These are phyloP conservation scores for Leonotis leonurus DNA, from an alignment of 257 asterid genomes.

Conservation along the genomic window DNA sequence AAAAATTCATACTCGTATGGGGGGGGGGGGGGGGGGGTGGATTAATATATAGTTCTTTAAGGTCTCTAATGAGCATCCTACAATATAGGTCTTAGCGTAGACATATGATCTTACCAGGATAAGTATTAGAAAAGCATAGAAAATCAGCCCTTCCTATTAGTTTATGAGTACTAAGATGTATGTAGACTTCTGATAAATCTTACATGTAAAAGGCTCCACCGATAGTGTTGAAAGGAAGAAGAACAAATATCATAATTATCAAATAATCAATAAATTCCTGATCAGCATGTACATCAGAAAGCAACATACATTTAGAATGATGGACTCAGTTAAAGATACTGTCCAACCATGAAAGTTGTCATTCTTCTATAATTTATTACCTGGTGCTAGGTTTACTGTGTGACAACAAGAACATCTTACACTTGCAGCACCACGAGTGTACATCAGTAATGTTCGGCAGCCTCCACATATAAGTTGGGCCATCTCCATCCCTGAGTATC, in stretches of 20 bases:
- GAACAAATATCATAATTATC: not conserved
- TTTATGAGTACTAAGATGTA: not conserved
- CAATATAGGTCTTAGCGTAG: not conserved
- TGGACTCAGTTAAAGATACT: not conserved
- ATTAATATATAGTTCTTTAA: not conserved
- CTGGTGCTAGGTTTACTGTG: constrained; percentile 85
- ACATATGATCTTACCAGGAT: not conserved
- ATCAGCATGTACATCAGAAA: not conserved
- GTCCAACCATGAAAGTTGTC: not conserved
- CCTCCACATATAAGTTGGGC: constrained; percentile 92
- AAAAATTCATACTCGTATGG: too few species aligned
- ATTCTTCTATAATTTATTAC: constrained; percentile 25
- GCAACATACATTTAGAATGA: not conserved
- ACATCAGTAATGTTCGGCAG: constrained; percentile 74
- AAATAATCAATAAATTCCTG: not conserved
- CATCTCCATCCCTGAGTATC: constrained; percentile 69
- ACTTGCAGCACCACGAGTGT: constrained; percentile 80
- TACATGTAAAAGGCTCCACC: not conserved
- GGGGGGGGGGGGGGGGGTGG: too few species aligned
- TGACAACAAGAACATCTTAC: constrained; percentile 95
- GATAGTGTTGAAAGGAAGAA: not conserved
- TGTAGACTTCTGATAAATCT: too few species aligned
- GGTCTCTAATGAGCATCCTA: not conserved
- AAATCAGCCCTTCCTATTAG: not conserved
- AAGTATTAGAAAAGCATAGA: not conserved